Evolutionary conservation across 2,329 filamentous ascomycete species (phyloP), one percentile per base, ranked within the genome.

Genomic region (Reticulascus tulasneorum): DNA sequence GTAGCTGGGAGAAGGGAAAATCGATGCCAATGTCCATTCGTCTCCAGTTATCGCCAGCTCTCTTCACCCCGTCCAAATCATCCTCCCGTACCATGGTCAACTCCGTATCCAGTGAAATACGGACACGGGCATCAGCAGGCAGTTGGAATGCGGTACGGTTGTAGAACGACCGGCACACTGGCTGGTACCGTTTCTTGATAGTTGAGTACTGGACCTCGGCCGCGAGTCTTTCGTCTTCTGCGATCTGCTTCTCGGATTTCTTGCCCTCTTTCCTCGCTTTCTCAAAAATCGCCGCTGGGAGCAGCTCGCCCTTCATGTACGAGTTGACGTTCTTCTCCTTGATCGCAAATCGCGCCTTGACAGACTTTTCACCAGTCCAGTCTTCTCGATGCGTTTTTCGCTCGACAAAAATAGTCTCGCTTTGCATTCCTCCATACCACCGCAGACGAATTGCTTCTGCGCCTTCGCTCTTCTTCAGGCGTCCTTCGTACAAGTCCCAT

Each of bases 311-410:
- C 33, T 75, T 74, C 62, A 98, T 69, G 59, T 90, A 98, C 11
- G 87, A 76, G 55, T 97, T 97, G 55, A 98, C 84, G 45, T 96
- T 86, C 74, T 98, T 98, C 67, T 98, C 93, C 69, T 98, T 97
- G 47, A 93, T 73, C 8, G 86, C 76, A 56, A 98, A 98, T 27
- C 93, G 85, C 27, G 93, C 91, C 69, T 98, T 98, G 65, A 98
- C 93, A 2, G 91, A 97, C 67, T 97, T 95, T 61, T 98, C 93
- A 40, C 93, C 93, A 0, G 93, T 98, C 93, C 93, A 98, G 60
- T 98, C 93, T 62, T 98, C 93, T 24, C 93, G 84, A 67, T 98
- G 93, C 1, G 93, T 98, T 67, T 98, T 98, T 45, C 93, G 80
- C 69, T 98, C 93, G 17, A 98, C 84, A 54, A 97, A 98, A 38